phyloP scores from a whole-genome alignment of 1,139 yeast genomes.

The Yamadazyma triangularis region DNA sequence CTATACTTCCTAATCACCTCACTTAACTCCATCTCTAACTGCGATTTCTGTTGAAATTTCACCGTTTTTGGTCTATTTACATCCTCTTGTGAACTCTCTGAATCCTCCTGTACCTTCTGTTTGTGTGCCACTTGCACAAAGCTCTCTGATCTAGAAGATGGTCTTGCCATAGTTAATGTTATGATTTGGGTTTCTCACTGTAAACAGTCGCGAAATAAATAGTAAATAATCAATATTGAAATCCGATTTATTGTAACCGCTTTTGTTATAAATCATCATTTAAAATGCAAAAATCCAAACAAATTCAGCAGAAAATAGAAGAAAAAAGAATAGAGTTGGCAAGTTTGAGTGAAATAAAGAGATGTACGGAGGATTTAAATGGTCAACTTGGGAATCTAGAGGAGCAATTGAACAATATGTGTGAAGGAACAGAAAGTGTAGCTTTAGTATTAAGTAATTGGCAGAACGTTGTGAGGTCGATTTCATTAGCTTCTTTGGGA shows the following conservation, averaged over 20 bases:
- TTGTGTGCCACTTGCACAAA: slow-evolving; percentile 10
- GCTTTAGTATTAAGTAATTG: slow-evolving; percentile 58
- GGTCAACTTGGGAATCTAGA: slow-evolving; percentile 46
- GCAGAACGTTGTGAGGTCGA: slow-evolving; percentile 63
- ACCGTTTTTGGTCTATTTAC: too few species aligned
- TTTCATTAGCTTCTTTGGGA: slow-evolving; percentile 64
- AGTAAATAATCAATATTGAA: too few species aligned
- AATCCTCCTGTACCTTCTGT: slow-evolving; percentile 2
- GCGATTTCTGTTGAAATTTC: too few species aligned
- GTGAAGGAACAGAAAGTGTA: slow-evolving; percentile 57
- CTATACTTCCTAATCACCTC: too few species aligned
- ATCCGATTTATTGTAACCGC: too few species aligned
- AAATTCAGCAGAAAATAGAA: slow-evolving; percentile 30
- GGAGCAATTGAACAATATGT: slow-evolving; percentile 45
- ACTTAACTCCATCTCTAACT: too few species aligned
- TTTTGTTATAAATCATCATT: too few species aligned
- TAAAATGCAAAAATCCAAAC: slow-evolving; percentile 9
- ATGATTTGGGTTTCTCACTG: too few species aligned
- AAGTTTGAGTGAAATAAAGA: slow-evolving; percentile 45
- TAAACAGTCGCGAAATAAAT: too few species aligned
- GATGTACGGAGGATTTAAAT: slow-evolving; percentile 44
- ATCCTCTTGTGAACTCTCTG: slow-evolving; percentile 1
- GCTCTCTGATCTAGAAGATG: slow-evolving; percentile 13
- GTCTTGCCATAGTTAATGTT: slow-evolving; percentile 14
- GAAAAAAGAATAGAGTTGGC: slow-evolving; percentile 52